These are phyloP conservation scores for Yamadazyma akitaensis DNA, from an alignment of 805 yeast species.

Conservation along the genomic window DNA sequence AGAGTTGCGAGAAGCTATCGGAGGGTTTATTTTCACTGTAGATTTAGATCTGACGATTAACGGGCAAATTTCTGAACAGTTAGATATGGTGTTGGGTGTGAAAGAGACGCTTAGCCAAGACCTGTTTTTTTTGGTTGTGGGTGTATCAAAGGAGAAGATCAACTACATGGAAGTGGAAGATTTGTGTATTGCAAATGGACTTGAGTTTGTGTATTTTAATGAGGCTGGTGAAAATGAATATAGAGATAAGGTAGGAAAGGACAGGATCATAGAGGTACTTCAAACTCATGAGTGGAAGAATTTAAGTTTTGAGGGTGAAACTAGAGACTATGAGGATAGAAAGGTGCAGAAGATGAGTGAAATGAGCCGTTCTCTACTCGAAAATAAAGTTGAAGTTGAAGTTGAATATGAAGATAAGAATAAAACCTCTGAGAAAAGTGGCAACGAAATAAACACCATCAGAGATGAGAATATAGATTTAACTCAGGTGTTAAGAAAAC, in stretches of 20 bases:
- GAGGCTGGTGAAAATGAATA: constrained; percentile 38
- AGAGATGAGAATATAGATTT: constrained; percentile 20
- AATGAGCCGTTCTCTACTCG: constrained; percentile 29
- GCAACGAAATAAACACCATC: background rate
- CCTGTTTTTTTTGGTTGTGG: constrained; percentile 28
- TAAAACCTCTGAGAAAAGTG: background rate
- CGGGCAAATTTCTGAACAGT: constrained; percentile 19
- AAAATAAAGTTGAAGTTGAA: constrained; percentile 6
- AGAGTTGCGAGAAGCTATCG: constrained; percentile 45
- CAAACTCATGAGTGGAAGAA: constrained; percentile 49
- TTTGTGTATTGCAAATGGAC: constrained; percentile 31
- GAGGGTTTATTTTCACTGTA: constrained; percentile 45
- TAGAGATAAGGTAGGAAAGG: constrained; percentile 41
- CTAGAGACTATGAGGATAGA: constrained; percentile 17
- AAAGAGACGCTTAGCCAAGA: constrained; percentile 10
- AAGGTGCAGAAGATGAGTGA: constrained; percentile 18
- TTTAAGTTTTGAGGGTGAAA: constrained; percentile 13
- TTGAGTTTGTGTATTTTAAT: constrained; percentile 39
- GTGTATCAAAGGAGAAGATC: constrained; percentile 13
- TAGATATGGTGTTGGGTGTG: constrained; percentile 14
- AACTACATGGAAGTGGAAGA: constrained; percentile 35
- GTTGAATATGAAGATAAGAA: background rate
- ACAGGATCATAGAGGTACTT: constrained; percentile 43
- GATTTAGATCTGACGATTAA: constrained; percentile 21
- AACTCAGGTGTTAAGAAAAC: constrained; percentile 28